Base-by-base conservation (phyloP, 495 filamentous ascomycete genomes). In the Neurospora sp. region DNA sequence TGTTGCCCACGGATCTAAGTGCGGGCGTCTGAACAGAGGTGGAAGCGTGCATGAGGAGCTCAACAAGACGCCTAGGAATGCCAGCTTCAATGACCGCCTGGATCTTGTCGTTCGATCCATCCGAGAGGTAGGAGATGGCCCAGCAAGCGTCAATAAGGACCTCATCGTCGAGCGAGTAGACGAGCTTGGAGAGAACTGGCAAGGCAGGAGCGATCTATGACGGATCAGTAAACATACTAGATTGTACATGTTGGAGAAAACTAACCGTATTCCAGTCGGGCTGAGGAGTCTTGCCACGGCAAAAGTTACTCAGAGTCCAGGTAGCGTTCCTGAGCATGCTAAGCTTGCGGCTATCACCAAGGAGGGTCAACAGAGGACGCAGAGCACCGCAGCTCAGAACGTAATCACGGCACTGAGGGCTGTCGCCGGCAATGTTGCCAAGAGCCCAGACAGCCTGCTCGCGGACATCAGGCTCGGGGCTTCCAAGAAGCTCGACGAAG, bases 271-370 rank as follows among this genome's bases (percentile, higher is more conserved):
- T 87, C 96, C 96, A 99, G 80, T 99, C 96, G 22, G 96, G 96
- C 83, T 99, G 96, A 44, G 96, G 96, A 4, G 94, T 97, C 88
- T 98, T 99, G 83, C 96, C 96, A 87, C 96, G 95, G 85, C 96
- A 99, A 86, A 99, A 99, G 86, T 99, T 99, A 87, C 96, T 98
- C 70, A 99, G 86, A 35, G 96, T 99, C 96, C 96, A 99, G 37
- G 96, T 98, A 35, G 96, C 96, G 81, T 99, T 99, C 71, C 96
- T 88, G 45, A 99, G 89, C 96, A 99, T 99, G 87, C 94, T 97
- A 69, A 99, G 87, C 88, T 99, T 99, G 77, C 96, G 93, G 86
- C 95, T 97, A 82, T 99, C 96, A 53, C 95, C 96, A 59, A 99
- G 89, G 45, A 99, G 88, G 79, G 86, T 88, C 68, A 99, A 86